Evolutionary conservation across 441 rosid genomes (phyloP).

Genomic region (Dalechampia spathulata): DNA sequence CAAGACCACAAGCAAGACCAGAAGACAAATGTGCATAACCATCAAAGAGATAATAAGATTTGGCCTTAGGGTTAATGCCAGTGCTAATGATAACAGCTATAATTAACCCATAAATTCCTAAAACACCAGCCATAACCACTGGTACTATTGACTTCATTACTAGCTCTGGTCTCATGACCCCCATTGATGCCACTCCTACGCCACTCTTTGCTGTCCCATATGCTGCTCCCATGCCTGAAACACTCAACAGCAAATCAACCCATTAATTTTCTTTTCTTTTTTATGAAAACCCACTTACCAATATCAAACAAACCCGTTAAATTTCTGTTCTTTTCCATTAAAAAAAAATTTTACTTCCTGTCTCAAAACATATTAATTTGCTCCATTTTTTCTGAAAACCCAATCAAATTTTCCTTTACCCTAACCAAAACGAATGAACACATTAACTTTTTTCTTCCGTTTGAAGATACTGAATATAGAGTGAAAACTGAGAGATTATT

Average conservation of each 20-base stretch:
- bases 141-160: constrained; percentile 48
- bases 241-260: too few relatives aligned
- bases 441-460: too few relatives aligned
- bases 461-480: background rate
- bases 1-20: too few relatives aligned
- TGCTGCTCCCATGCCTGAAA: constrained; percentile 42
- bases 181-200: constrained; percentile 45
- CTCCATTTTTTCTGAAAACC: too few relatives aligned
- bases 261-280: too few relatives aligned
- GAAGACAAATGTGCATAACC: constrained; percentile 30
- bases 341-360: too few relatives aligned
- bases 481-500: background rate
- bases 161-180: constrained; percentile 44
- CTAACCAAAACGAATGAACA: too few relatives aligned
- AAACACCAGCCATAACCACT: constrained; percentile 45
- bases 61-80: constrained; percentile 39
- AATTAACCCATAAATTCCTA: constrained; percentile 41
- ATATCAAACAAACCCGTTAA: too few relatives aligned
- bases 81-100: constrained; percentile 49
- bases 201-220: constrained; percentile 45
- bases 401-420: too few relatives aligned
- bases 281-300: too few relatives aligned
- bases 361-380: too few relatives aligned
- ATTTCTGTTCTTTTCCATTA: too few relatives aligned
- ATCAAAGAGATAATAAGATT: constrained; percentile 34